Base-by-base conservation (phyloP, 495 filamentous ascomycete species). In the Hypoxylon cercidicola region DNA sequence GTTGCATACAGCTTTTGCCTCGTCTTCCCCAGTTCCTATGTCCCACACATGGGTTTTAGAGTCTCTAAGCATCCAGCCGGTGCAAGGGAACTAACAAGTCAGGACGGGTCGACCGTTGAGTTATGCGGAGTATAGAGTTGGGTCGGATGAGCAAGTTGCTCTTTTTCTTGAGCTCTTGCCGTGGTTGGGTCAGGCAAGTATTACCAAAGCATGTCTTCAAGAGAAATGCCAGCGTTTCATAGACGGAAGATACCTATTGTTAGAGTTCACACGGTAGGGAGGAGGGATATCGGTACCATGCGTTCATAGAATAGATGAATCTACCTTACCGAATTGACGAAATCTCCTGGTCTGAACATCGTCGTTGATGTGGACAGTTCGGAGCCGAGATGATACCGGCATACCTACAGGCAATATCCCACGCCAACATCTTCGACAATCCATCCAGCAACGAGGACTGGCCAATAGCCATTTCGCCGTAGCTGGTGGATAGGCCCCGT, bases 1-100 rank as follows among this genome's bases (percentile, higher is more conserved):
- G 74, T 77, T 25, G 75, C 71, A 0, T 51, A 35, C 10, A 45
- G 70, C 25, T 77, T 69, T 55, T 64, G 66, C 35, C 15, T 70
- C 28, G 76, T 74, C 68, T 81, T 81, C 55, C 82, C 82, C 1
- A 75, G 73, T 3, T 71, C 64, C 12, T 83, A 83, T 60, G 52
- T 84, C 19, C 77, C 80, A 0, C 77, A 76, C 54, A 64, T 82
- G 57, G 77, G 79, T 2, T 74, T 77, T 62, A 54, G 68, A 40
- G 60, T 74, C 10, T 73, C 76, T 8, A 78, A 75, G 45, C 39
- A 65, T 23, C 56, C 54, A 39, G 37, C 11, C 5, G 47, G 23
- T 10, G 19, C 52, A 23, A 39, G 30, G 30, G 39, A 55, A 32
- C 16, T 66, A 9, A 15, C 11, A 19, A 51, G 50, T 28, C 23